A percentile compares a stretch with the other conserved stretches of the same genome.
phyloP scores from a whole-genome alignment of 139 green algal genomes.

The Marvania coccoides region DNA sequence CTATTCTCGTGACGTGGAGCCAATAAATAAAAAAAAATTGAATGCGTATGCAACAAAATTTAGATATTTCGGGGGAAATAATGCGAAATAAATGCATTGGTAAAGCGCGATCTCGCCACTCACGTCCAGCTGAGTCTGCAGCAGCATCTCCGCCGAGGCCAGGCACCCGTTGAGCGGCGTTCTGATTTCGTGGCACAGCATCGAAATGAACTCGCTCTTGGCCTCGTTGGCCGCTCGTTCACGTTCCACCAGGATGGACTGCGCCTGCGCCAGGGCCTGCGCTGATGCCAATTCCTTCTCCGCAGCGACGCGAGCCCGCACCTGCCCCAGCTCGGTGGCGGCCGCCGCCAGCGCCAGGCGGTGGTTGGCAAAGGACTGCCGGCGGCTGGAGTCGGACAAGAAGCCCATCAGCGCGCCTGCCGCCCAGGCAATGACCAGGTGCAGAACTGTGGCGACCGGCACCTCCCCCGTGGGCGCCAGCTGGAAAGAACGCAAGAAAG shows the following conservation, averaged over 20 bases:
- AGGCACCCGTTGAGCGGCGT: slow-evolving; percentile 84
- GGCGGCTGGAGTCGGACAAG: slow-evolving; percentile 60
- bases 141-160: slow-evolving; percentile 78
- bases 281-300: slow-evolving; percentile 51
- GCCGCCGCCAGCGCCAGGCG: slow-evolving; percentile 49
- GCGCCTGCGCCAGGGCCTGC: slow-evolving; percentile 51
- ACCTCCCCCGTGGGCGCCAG: slow-evolving; percentile 15
- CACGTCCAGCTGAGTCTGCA: slow-evolving; percentile 59
- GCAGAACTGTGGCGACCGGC: slow-evolving; percentile 46
- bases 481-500: neutral
- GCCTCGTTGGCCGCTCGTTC: slow-evolving; percentile 74
- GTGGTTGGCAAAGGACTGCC: slow-evolving; percentile 65
- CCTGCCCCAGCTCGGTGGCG: slow-evolving; percentile 65
- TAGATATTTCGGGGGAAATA: neutral
- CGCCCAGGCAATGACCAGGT: slow-evolving; percentile 65
- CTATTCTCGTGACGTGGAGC: neutral
- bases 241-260: slow-evolving; percentile 48
- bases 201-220: slow-evolving; percentile 60
- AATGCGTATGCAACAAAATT: neutral
- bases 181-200: slow-evolving; percentile 63
- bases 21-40: neutral
- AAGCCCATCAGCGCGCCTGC: slow-evolving; percentile 70
- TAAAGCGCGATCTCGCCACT: neutral
- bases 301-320: slow-evolving; percentile 41
- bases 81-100: too few species aligned